A percentile compares a stretch with the other conserved stretches of the same genome.
Evolutionary conservation across 345 rosid species (phyloP).

Genomic region (Moricandia arvensis): DNA sequence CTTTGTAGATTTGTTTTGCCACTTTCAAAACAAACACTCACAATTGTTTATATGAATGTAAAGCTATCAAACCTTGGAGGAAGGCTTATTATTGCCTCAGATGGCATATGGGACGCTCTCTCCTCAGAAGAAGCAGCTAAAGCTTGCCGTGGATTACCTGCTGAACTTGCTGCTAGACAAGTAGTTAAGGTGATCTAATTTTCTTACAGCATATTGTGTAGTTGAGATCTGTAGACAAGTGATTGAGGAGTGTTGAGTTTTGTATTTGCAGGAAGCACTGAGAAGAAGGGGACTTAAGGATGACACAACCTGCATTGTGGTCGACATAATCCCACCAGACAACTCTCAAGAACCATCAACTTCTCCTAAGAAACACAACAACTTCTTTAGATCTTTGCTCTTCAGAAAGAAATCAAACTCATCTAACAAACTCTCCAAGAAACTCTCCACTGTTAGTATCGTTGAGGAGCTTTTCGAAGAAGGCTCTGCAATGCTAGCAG

Average conservation of each 20-base stretch:
- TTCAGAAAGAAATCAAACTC: slow-evolving; percentile 61
- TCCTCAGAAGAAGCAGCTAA: slow-evolving; percentile 74
- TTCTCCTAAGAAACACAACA: slow-evolving; percentile 55
- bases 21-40: slow-evolving; percentile 6
- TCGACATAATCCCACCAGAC: slow-evolving; percentile 81
- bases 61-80: slow-evolving; percentile 85
- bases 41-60: not conserved
- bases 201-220: not conserved
- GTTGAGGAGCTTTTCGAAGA: slow-evolving; percentile 97
- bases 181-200: slow-evolving; percentile 68
- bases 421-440: slow-evolving; percentile 56
- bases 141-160: slow-evolving; percentile 74
- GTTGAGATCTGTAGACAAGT: not conserved
- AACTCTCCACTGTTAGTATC: slow-evolving; percentile 62
- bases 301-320: slow-evolving; percentile 90
- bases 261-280: slow-evolving; percentile 68
- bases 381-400: slow-evolving; percentile 53
- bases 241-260: not conserved
- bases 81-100: slow-evolving; percentile 88
- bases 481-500: slow-evolving; percentile 92
- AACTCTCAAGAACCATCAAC: slow-evolving; percentile 42
- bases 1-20: not conserved
- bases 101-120: slow-evolving; percentile 92
- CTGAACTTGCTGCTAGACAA: slow-evolving; percentile 88
- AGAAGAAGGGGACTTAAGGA: slow-evolving; percentile 82